These are phyloP conservation scores for Apophysomyces elegans DNA, from an alignment of 371 early-diverging fungal genomes.

Conservation along the genomic window DNA sequence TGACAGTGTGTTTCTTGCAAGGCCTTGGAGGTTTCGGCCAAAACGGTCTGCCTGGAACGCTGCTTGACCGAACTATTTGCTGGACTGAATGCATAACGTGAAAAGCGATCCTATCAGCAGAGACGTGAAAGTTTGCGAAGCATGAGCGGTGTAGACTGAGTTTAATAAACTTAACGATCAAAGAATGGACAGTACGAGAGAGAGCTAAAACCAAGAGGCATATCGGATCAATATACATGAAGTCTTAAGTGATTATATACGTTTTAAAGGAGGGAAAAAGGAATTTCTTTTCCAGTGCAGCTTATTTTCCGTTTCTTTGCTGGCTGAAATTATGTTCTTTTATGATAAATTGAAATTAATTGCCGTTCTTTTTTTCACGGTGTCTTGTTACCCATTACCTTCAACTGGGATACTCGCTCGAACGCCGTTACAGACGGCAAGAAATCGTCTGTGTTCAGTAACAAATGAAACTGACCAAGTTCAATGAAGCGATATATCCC, in stretches of 20 bases:
- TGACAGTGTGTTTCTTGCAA: no score
- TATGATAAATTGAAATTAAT: not conserved
- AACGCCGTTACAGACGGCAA: not conserved
- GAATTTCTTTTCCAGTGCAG: not conserved
- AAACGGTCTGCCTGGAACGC: no score
- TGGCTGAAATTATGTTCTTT: not conserved
- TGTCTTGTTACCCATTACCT: not conserved
- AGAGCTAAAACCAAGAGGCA: no score
- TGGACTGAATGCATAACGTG: no score
- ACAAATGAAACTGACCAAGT: not conserved
- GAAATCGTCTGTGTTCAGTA: not conserved
- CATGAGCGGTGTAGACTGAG: no score
- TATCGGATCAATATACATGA: no score
- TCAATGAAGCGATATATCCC: conserved; percentile 11
- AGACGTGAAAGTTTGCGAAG: no score
- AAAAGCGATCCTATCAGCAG: no score
- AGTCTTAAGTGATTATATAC: not conserved
- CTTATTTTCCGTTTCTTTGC: not conserved
- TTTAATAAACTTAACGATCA: no score
- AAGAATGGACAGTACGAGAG: no score
- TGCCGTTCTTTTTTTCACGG: not conserved
- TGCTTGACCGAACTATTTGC: no score
- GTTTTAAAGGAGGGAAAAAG: not conserved
- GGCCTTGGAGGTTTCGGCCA: no score
- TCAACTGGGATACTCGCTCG: not conserved